Base-by-base conservation (phyloP, 2,329 filamentous ascomycete species). In the Dryadomyces quercivorus region DNA sequence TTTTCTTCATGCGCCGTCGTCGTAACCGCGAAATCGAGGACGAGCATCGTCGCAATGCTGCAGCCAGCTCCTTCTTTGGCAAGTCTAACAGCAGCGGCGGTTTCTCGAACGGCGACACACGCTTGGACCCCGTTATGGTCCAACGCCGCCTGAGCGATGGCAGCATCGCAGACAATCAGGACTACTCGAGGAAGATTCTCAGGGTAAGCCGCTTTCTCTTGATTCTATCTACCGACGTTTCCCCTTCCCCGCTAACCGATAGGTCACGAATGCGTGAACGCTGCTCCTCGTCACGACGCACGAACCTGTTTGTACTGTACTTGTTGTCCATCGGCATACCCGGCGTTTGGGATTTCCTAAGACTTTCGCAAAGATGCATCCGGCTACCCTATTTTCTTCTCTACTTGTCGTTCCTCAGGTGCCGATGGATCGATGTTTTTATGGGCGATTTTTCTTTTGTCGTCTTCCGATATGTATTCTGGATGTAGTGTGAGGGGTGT, bases 81-180 rank as follows among this genome's bases (percentile, higher is more conserved):
- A 81, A 83, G 66, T 76, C 82, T 1, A 72, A 73, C 55, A 82
- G 78, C 70, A 77, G 81, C 66, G 80, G 84, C 58, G 75, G 75
- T 58, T 70, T 82, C 70, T 88, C 87, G 10, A 84, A 88, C 71
- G 82, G 82, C 15, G 92, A 97, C 66, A 84, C 87, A 45, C 82
- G 92, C 54, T 81, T 96, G 55, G 92, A 97, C 61, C 89, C 90
- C 8, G 84, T 90, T 60, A 84, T 94, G 78, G 84, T 85, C 56
- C 81, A 90, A 62, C 79, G 89, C 65, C 82, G 91, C 69, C 80
- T 92, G 73, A 96, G 92, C 71, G 88, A 93, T 64, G 92, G 92
- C 62, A 96, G 91, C 70, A 96, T 97, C 69, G 92, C 91, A 52
- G 92, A 97, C 69, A 94, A 96, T 71, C 84, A 95, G 71, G 92